A percentile compares a stretch with the other conserved stretches of the same genome.
Evolutionary conservation across 1,284 basidiomycete species (phyloP).

Genomic region (Filobasidium uniguttulatum): DNA sequence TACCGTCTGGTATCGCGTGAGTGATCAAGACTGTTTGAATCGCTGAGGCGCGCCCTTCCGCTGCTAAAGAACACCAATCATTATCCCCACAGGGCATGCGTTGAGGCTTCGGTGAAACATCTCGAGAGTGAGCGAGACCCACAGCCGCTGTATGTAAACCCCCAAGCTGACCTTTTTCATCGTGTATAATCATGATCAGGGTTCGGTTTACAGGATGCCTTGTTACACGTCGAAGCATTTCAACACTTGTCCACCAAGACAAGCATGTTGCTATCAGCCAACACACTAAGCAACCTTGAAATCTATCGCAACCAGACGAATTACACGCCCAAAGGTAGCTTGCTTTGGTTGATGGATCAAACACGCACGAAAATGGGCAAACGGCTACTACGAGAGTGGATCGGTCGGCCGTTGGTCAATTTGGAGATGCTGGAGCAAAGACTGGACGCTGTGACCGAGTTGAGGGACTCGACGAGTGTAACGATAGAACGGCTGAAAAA

Average conservation of each 20-base stretch:
- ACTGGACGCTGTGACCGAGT: constrained; percentile 71
- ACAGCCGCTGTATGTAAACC: no score
- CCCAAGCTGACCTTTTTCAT: no score
- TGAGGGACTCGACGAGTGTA: constrained; percentile 47
- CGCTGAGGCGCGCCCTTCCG: not conserved
- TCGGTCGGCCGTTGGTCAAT: constrained; percentile 70
- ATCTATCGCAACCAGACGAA: constrained; percentile 84
- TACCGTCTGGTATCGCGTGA: constrained; percentile 7
- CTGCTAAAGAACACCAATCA: not conserved
- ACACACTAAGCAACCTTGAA: constrained; percentile 78
- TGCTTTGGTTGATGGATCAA: constrained; percentile 73
- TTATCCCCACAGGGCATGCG: constrained; percentile 41
- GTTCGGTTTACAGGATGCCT: constrained; percentile 62
- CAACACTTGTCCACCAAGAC: constrained; percentile 59
- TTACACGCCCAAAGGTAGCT: constrained; percentile 55
- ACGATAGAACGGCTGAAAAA: constrained; percentile 49
- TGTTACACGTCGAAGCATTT: constrained; percentile 63
- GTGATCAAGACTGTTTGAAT: not conserved
- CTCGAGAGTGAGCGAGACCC: constrained; percentile 40
- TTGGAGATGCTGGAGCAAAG: constrained; percentile 58
- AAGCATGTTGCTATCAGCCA: constrained; percentile 79
- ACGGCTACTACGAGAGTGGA: constrained; percentile 69
- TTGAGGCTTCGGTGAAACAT: constrained; percentile 65
- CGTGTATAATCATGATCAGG: constrained; percentile 21
- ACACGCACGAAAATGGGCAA: constrained; percentile 81